These are phyloP conservation scores for Didymella keratinophila DNA, from an alignment of 2,329 filamentous ascomycete genomes.

Conservation along the genomic window DNA sequence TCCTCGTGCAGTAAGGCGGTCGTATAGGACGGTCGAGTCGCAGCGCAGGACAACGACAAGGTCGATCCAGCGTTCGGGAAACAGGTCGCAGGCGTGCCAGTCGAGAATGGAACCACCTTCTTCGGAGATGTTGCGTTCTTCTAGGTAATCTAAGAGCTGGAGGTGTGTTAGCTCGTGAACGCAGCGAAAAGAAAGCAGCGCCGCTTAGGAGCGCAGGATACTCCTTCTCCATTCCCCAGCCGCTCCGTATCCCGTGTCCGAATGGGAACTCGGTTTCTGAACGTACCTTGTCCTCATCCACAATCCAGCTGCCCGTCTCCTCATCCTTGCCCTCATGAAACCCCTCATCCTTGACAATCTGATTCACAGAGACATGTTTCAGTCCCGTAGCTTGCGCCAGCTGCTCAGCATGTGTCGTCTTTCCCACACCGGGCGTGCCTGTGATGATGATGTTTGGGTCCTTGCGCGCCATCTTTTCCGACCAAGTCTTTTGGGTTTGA, in stretches of 20 bases:
- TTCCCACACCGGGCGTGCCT: conserved; percentile 93
- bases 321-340: conserved; percentile 91
- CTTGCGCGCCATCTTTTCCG: conserved; percentile 48
- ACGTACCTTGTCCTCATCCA: conserved; percentile 91
- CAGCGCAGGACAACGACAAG: conserved; percentile 90
- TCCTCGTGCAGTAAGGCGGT: conserved; percentile 78
- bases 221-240: no score
- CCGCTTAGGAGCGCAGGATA: no score
- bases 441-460: conserved; percentile 92
- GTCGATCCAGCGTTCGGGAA: conserved; percentile 93
- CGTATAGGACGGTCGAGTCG: conserved; percentile 81
- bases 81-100: conserved; percentile 97
- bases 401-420: conserved; percentile 88
- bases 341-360: conserved; percentile 85
- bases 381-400: conserved; percentile 79
- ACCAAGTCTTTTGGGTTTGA: no score
- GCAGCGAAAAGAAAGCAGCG: neutral
- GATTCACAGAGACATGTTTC: conserved; percentile 86
- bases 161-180: neutral
- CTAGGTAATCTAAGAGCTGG: conserved; percentile 85
- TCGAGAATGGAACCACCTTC: conserved; percentile 89
- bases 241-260: no score
- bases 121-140: conserved; percentile 71
- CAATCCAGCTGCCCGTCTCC: conserved; percentile 85
- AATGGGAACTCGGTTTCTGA: no score